phyloP scores from a whole-genome alignment of 768 basidiomycete species.

The Russula sp. region DNA sequence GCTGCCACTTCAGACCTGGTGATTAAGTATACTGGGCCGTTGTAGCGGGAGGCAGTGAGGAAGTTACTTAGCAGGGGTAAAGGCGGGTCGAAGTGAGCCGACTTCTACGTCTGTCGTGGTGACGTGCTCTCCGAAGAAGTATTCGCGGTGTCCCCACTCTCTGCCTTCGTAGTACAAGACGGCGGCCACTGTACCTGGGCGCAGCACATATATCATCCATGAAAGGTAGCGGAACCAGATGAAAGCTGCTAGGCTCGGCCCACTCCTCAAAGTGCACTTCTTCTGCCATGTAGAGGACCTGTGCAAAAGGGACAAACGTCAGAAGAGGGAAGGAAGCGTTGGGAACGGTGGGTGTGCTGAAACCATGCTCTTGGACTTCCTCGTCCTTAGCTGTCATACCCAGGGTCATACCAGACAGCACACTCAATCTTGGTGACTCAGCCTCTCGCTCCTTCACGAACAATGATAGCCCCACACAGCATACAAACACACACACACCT shows the following conservation, averaged over 20 bases:
- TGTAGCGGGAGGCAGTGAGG: too few relatives aligned
- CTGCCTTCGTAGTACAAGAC: too few relatives aligned
- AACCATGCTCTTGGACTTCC: slow-evolving; percentile 33
- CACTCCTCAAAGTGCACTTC: slow-evolving; percentile 70
- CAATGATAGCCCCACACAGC: background rate
- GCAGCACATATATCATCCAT: slow-evolving; percentile 88
- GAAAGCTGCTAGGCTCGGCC: slow-evolving; percentile 84
- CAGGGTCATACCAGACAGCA: slow-evolving; percentile 37
- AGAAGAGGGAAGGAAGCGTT: background rate
- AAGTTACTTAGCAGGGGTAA: too few relatives aligned
- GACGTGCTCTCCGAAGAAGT: too few relatives aligned
- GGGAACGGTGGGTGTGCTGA: slow-evolving; percentile 24
- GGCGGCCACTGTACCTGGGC: too few relatives aligned
- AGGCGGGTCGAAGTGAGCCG: too few relatives aligned
- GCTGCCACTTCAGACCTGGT: too few relatives aligned
- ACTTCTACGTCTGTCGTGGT: too few relatives aligned
- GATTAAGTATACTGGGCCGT: too few relatives aligned
- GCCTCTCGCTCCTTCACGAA: slow-evolving; percentile 28
- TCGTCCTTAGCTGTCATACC: slow-evolving; percentile 32
- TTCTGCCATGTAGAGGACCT: slow-evolving; percentile 83
- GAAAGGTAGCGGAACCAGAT: slow-evolving; percentile 88
- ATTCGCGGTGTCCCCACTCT: too few relatives aligned
- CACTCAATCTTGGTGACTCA: slow-evolving; percentile 30
- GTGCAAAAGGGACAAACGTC: slow-evolving; percentile 6
- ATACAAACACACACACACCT: slow-evolving; percentile 37